These are phyloP conservation scores for Puccinia coronata DNA, from an alignment of 1,284 basidiomycete species.

Conservation along the genomic window DNA sequence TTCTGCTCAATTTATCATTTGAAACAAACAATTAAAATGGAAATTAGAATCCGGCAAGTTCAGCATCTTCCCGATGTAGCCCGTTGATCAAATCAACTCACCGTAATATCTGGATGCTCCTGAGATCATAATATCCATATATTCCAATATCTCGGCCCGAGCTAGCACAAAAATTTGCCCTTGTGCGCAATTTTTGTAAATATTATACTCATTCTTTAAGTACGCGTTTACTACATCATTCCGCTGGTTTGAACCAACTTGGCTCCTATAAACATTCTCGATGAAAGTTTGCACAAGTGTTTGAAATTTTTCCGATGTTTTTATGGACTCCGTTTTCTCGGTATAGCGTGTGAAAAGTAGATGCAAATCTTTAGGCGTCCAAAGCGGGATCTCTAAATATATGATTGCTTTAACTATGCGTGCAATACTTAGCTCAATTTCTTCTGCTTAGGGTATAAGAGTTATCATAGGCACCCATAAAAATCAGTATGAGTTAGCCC, in stretches of 20 bases:
- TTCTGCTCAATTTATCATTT: background rate
- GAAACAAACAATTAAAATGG: background rate
- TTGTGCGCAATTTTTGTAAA: background rate
- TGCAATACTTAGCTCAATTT: background rate
- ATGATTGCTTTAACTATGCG: background rate
- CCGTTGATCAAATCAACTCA: constrained; percentile 4
- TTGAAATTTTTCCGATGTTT: background rate
- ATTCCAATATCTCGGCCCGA: background rate
- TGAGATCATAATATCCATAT: background rate
- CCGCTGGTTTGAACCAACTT: background rate
- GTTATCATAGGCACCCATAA: background rate
- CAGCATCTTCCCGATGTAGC: no score
- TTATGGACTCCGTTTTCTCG: background rate
- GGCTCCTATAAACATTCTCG: background rate
- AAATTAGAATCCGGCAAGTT: no score
- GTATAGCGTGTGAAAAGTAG: background rate
- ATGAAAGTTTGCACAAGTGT: background rate
- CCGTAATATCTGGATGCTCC: background rate
- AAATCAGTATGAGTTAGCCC: background rate
- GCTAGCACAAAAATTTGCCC: background rate
- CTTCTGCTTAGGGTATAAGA: background rate
- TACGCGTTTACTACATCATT: background rate
- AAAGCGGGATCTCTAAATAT: background rate
- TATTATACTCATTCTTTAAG: constrained; percentile 1
- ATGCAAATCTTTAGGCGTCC: background rate